Conservation (phyloP, 2,329 filamentous ascomycete species). For the Trichoderma arundinaceum region DNA sequence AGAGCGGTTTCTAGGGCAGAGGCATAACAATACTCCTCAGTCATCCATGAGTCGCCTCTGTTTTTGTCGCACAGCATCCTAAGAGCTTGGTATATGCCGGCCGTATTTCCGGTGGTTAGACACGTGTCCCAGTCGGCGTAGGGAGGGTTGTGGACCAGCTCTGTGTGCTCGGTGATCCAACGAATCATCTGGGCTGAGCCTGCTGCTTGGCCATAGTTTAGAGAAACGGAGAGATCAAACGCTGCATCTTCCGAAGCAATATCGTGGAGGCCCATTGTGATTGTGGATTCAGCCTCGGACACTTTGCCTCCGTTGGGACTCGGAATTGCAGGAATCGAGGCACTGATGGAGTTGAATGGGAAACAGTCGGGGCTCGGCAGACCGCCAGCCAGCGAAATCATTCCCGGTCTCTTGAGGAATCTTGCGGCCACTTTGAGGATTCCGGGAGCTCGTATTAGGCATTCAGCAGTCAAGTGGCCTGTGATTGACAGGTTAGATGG, state of each 20-base stretch:
- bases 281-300: conserved; percentile 4
- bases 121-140: conserved; percentile 75
- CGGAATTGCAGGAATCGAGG: background rate
- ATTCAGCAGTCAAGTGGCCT: conserved; percentile 14
- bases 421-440: conserved; percentile 19
- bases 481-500: background rate
- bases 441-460: background rate
- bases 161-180: conserved; percentile 76
- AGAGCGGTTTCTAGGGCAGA: conserved; percentile 7
- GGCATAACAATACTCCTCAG: conserved; percentile 16
- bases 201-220: conserved; percentile 77
- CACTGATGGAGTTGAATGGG: conserved; percentile 14
- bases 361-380: conserved; percentile 12
- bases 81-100: conserved; percentile 68
- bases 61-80: conserved; percentile 70
- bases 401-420: conserved; percentile 22
- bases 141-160: conserved; percentile 73
- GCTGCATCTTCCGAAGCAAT: conserved; percentile 30
- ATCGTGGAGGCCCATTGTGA: conserved; percentile 23
- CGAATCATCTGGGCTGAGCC: conserved; percentile 74
- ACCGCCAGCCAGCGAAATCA: conserved; percentile 16
- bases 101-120: conserved; percentile 70
- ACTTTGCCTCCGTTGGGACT: background rate
- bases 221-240: conserved; percentile 54
- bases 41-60: conserved; percentile 52